Conservation (phyloP, 495 filamentous ascomycete genomes). For the Penicillium cosmopolitanum region DNA sequence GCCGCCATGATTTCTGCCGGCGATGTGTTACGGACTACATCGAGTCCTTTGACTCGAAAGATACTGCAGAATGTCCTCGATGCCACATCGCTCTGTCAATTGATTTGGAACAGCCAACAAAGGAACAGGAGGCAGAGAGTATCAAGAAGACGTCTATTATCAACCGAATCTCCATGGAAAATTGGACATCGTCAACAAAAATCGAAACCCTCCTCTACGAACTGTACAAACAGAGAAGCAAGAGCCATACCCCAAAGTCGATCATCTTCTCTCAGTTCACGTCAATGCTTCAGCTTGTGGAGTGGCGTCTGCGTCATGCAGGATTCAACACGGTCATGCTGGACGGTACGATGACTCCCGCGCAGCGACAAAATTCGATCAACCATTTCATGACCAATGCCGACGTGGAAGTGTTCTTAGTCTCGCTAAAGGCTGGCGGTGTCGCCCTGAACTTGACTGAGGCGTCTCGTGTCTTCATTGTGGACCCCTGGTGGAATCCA, state of each 20-base stretch:
- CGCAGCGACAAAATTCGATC: constrained; percentile 89
- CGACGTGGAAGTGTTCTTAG: constrained; percentile 91
- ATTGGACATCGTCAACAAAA: constrained; percentile 97
- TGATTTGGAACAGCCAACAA: constrained; percentile 90
- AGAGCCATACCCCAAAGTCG: constrained; percentile 90
- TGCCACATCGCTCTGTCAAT: constrained; percentile 90
- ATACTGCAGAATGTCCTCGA: constrained; percentile 78
- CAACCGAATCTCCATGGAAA: constrained; percentile 95
- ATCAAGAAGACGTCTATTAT: constrained; percentile 96
- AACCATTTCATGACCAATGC: constrained; percentile 93
- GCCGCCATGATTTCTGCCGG: constrained; percentile 94
- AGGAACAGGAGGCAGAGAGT: constrained; percentile 80
- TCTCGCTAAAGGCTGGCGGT: constrained; percentile 92
- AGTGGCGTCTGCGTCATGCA: constrained; percentile 92
- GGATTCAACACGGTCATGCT: constrained; percentile 98
- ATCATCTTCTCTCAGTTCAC: constrained; percentile 77
- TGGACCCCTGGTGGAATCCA: constrained; percentile 98
- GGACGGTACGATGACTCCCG: constrained; percentile 92
- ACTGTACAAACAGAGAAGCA: constrained; percentile 81
- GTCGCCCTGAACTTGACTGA: constrained; percentile 95
- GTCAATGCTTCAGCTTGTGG: constrained; percentile 76
- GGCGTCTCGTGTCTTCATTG: constrained; percentile 90
- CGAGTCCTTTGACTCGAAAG: constrained; percentile 63
- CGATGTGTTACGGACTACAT: constrained; percentile 85
- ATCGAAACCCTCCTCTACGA: constrained; percentile 96